Base-by-base conservation (phyloP, 345 rosid species). In the Streptanthus diversifolius region DNA sequence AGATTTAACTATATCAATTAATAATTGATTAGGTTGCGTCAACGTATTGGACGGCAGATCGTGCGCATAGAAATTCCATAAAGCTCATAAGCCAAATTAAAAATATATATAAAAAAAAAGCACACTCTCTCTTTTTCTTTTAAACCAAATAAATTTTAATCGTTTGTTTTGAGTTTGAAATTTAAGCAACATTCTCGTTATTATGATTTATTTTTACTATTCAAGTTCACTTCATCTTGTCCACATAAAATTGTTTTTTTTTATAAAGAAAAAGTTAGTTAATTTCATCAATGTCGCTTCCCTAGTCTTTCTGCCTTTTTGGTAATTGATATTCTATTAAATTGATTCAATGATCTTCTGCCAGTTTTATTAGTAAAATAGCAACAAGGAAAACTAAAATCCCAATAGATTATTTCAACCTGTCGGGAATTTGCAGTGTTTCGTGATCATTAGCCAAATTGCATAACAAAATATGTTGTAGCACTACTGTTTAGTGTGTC, bases 11-110 rank as follows among this genome's bases (percentile, higher is more conserved):
- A 53, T 44, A 8, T 44, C 24, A 45, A 44, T 51, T 57, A 73
- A 74, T 73, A 65, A 73, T 73, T 57, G 72, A 57, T 65, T 73
- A 25, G 35, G 66, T 66, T 57, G 77, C 57, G 66, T 73, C 58
- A 73, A 57, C 77, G n/a, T 52, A 57, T 41, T 10, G 72, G 72
- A 37, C 72, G 78, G 78, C 78, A 47, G 72, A 74, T 74, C 78
- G 72, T 74, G 79, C 75, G 52, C 65, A 59, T 76, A 43, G 52
- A 45, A 69, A 44, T 63, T 63, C 79, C 40, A 41, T 24, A 36
- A 36, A 44, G 41, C 35, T 43, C 65, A 43, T 24, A 12, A 53
- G 25, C 64, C 52, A 76, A 62, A 53, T 53, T 53, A 6, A 0
- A 53, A 27, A 14, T 0, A 11, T n/a, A 11, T 4, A 39, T 40